Conservation (phyloP, 805 yeast genomes). For the Wickerhamiella qilinensis region DNA sequence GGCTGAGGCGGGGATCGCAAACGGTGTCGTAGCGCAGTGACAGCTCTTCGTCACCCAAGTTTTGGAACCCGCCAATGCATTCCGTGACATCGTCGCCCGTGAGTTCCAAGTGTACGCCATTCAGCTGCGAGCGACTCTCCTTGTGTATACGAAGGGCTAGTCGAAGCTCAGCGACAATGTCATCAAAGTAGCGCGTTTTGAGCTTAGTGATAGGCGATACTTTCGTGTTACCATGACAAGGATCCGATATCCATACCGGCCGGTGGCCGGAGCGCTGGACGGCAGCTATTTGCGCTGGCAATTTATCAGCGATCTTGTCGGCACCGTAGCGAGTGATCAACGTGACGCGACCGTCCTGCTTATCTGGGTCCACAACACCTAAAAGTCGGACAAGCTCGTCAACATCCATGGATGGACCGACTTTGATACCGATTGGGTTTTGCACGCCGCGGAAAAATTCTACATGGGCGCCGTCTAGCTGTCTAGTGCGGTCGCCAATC, state of each 20-base stretch:
- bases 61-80: slow-evolving; percentile 28
- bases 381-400: slow-evolving; percentile 24
- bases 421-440: slow-evolving; percentile 30
- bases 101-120: slow-evolving; percentile 28
- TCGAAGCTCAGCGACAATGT: slow-evolving; percentile 25
- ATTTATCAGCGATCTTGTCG: slow-evolving; percentile 19
- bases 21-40: slow-evolving; percentile 27
- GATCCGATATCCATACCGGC: slow-evolving; percentile 30
- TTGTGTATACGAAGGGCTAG: slow-evolving; percentile 24
- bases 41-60: slow-evolving; percentile 24
- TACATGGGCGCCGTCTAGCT: slow-evolving; percentile 30
- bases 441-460: slow-evolving; percentile 28
- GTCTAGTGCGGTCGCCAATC: slow-evolving; percentile 31
- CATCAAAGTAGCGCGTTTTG: slow-evolving; percentile 29
- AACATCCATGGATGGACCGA: slow-evolving; percentile 27
- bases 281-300: slow-evolving; percentile 27
- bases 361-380: slow-evolving; percentile 26
- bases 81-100: slow-evolving; percentile 31
- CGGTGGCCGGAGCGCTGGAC: slow-evolving; percentile 24
- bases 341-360: slow-evolving; percentile 25
- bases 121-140: slow-evolving; percentile 20
- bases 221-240: slow-evolving; percentile 31
- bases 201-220: slow-evolving; percentile 24
- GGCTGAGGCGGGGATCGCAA: slow-evolving; percentile 27
- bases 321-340: slow-evolving; percentile 28